Percentiles rank a stretch among this genome's conserved stretches.
phyloP scores from a whole-genome alignment of 768 basidiomycete species.

The Suillus bovinus region DNA sequence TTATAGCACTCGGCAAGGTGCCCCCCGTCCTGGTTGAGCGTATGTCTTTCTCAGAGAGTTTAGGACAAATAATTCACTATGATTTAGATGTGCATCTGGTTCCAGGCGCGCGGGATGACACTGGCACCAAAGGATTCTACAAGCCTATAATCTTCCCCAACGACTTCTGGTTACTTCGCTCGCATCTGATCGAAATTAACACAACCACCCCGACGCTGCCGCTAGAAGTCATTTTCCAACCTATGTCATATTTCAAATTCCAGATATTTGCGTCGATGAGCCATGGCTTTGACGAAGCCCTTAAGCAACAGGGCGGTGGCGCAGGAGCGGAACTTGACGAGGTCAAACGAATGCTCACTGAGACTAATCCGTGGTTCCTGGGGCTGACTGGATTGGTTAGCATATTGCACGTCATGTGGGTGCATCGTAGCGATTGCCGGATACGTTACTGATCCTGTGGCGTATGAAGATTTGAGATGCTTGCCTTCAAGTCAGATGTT shows the following conservation, averaged over 20 bases:
- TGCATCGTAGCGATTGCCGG: constrained; percentile 19
- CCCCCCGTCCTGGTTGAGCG: constrained; percentile 63
- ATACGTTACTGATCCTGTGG: constrained; percentile 14
- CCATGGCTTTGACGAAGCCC: constrained; percentile 83
- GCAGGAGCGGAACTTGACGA: constrained; percentile 84
- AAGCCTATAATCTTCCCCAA: constrained; percentile 91
- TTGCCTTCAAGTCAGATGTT: constrained; percentile 95
- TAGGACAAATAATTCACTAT: constrained; percentile 12
- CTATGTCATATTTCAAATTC: constrained; percentile 87
- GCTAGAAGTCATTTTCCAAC: constrained; percentile 79
- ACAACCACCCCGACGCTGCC: constrained; percentile 77
- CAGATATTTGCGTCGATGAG: constrained; percentile 85
- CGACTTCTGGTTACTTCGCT: constrained; percentile 91
- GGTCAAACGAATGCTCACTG: constrained; percentile 90
- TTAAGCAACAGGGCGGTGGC: constrained; percentile 67
- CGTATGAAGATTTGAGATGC: constrained; percentile 78
- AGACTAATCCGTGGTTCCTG: constrained; percentile 88
- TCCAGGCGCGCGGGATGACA: constrained; percentile 57
- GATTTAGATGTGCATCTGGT: constrained; percentile 63
- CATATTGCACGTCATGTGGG: constrained; percentile 83
- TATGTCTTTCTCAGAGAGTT: constrained; percentile 37
- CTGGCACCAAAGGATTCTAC: constrained; percentile 70
- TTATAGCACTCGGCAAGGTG: constrained; percentile 53
- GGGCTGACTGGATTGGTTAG: constrained; percentile 83
- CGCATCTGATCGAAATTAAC: constrained; percentile 85